phyloP scores from a whole-genome alignment of 768 basidiomycete genomes.

The Gymnopilus dilepis region DNA sequence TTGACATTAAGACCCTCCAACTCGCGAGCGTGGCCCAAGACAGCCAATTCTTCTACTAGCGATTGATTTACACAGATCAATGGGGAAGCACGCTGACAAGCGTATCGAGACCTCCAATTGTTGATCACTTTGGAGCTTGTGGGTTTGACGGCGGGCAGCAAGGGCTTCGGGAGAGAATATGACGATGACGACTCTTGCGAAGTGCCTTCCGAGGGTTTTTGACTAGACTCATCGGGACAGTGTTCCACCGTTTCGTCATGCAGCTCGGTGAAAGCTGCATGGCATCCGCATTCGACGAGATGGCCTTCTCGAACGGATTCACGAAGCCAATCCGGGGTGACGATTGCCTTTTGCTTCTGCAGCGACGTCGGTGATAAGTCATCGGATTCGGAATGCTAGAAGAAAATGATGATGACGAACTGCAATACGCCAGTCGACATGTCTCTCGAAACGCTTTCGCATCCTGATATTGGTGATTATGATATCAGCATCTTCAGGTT shows the following conservation, averaged over 20 bases:
- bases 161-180: conserved; percentile 1
- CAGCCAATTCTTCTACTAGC: conserved; percentile 59
- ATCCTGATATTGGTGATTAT: conserved; percentile 71
- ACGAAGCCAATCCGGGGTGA: conserved; percentile 73
- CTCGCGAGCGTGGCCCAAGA: conserved; percentile 61
- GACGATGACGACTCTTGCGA: conserved; percentile 9
- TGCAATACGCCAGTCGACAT: conserved; percentile 66
- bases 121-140: conserved; percentile 28
- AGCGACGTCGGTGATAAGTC: conserved; percentile 9
- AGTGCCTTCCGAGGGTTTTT: conserved; percentile 1
- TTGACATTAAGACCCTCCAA: conserved; percentile 73
- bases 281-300: conserved; percentile 56
- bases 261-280: conserved; percentile 60
- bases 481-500: conserved; percentile 60
- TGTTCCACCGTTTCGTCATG: conserved; percentile 49
- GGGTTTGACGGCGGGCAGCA: conserved; percentile 21
- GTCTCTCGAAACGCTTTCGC: conserved; percentile 71
- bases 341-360: conserved; percentile 71
- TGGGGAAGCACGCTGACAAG: conserved; percentile 68
- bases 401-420: conserved; percentile 45
- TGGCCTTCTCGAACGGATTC: conserved; percentile 54
- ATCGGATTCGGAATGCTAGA: not conserved
- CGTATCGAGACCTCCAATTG: conserved; percentile 51
- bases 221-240: conserved; percentile 41
- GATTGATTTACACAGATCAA: conserved; percentile 72